Percentiles rank a stretch among this genome's conserved stretches.
Evolutionary conservation across 139 green algal species (phyloP).

Genomic region (Chlorella vulgaris): DNA sequence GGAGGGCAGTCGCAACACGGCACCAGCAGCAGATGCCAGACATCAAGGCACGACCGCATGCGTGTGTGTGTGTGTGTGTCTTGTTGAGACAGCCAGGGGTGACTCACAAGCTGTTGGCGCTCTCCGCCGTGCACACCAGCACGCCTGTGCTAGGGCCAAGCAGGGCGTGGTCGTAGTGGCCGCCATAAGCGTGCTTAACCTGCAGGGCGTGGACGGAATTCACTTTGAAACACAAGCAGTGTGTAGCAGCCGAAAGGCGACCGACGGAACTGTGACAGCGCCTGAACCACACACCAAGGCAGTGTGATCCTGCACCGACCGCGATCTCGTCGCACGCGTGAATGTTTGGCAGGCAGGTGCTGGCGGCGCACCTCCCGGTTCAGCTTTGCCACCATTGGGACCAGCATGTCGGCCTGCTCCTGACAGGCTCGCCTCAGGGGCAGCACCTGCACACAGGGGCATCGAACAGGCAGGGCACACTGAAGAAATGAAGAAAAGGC

Average conservation of each 20-base stretch:
- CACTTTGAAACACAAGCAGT: too few species aligned
- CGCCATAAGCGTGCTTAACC: slow-evolving; percentile 26
- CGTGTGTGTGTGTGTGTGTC: too few species aligned
- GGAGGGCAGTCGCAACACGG: too few species aligned
- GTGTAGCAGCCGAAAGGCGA: too few species aligned
- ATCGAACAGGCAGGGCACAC: not conserved
- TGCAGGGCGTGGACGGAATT: not conserved
- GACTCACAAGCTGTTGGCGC: slow-evolving; percentile 26
- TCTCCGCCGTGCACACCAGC: slow-evolving; percentile 36
- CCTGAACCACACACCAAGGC: too few species aligned
- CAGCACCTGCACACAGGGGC: slow-evolving; percentile 29
- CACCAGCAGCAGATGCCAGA: too few species aligned
- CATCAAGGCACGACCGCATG: too few species aligned
- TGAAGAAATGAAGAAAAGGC: too few species aligned
- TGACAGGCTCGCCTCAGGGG: slow-evolving; percentile 29
- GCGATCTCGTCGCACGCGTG: not conserved
- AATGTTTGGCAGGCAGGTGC: not conserved
- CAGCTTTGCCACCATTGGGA: not conserved
- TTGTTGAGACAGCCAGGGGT: not conserved
- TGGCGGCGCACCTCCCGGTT: not conserved
- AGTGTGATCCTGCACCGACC: too few species aligned
- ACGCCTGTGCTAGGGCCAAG: slow-evolving; percentile 13
- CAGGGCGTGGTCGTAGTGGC: not conserved
- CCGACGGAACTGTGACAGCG: too few species aligned
- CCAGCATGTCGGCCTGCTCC: slow-evolving; percentile 19